Percentiles rank a stretch among this genome's conserved stretches.
phyloP scores from a whole-genome alignment of 371 early-diverging fungal species.

The Synchytrium microbalum region DNA sequence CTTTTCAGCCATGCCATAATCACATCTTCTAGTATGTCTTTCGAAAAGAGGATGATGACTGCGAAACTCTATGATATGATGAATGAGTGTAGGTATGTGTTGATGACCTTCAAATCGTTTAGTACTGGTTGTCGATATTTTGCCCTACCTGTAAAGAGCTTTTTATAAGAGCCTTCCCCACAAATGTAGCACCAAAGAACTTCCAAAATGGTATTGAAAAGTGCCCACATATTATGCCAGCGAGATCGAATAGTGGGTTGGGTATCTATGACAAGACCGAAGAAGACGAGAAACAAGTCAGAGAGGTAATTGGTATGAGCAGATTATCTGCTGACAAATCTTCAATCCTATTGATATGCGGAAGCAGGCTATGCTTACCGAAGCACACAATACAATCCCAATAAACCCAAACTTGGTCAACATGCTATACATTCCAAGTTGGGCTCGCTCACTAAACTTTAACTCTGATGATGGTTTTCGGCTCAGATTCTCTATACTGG shows the following conservation, averaged over 20 bases:
- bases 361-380: conserved; percentile 35
- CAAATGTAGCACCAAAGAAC: conserved; percentile 86
- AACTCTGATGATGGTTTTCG: conserved; percentile 36
- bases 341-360: too few species aligned
- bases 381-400: conserved; percentile 84
- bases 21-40: conserved; percentile 46
- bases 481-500: conserved; percentile 46
- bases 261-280: conserved; percentile 51
- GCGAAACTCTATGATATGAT: conserved; percentile 29
- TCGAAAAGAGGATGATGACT: conserved; percentile 52
- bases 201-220: conserved; percentile 81
- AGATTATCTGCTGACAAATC: too few species aligned
- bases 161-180: conserved; percentile 86
- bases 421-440: conserved; percentile 52
- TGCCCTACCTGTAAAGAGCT: conserved; percentile 61
- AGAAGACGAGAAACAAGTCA: neutral
- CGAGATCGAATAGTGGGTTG: conserved; percentile 91
- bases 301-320: neutral
- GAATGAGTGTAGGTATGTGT: neutral
- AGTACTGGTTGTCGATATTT: too few species aligned
- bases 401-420: conserved; percentile 72
- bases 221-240: conserved; percentile 88
- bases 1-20: conserved; percentile 41
- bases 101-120: neutral
- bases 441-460: conserved; percentile 45